phyloP scores from a whole-genome alignment of 331 rosid species.

The Quercus lobata region DNA sequence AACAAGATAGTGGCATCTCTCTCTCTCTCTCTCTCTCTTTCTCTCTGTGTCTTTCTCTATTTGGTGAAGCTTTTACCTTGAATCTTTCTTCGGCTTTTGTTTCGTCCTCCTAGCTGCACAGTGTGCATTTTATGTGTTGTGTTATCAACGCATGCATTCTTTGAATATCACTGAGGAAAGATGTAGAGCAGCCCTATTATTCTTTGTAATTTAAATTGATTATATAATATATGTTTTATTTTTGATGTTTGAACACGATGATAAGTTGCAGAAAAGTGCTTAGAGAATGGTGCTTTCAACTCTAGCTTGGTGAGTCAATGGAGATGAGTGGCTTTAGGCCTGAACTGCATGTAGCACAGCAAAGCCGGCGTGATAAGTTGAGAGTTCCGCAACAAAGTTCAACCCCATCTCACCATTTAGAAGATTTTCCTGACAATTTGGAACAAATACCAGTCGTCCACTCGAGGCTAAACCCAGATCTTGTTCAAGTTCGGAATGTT shows the following conservation, averaged over 20 bases:
- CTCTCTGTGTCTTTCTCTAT: background rate
- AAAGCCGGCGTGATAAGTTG: slow-evolving; percentile 84
- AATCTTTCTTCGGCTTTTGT: background rate
- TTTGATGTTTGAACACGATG: background rate
- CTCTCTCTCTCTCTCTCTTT: background rate
- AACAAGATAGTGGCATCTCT: background rate
- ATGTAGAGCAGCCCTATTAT: background rate
- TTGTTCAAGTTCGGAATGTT: slow-evolving; percentile 52
- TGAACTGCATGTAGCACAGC: slow-evolving; percentile 90
- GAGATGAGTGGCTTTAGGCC: slow-evolving; percentile 64
- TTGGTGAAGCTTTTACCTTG: background rate
- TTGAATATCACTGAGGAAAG: too few relatives aligned
- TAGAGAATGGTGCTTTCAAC: background rate
- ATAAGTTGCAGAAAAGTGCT: background rate
- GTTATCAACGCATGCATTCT: background rate
- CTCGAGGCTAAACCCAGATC: slow-evolving; percentile 35
- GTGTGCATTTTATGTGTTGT: background rate
- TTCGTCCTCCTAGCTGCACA: background rate
- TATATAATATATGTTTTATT: background rate
- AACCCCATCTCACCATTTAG: slow-evolving; percentile 19
- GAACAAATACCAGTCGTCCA: slow-evolving; percentile 29
- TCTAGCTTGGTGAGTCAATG: slow-evolving; percentile 13
- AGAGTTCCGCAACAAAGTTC: slow-evolving; percentile 52
- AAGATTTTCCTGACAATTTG: slow-evolving; percentile 31
- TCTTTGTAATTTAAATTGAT: background rate